Evolutionary conservation across 2,329 filamentous ascomycete genomes (phyloP).

Genomic region (Colletotrichum falcatum): DNA sequence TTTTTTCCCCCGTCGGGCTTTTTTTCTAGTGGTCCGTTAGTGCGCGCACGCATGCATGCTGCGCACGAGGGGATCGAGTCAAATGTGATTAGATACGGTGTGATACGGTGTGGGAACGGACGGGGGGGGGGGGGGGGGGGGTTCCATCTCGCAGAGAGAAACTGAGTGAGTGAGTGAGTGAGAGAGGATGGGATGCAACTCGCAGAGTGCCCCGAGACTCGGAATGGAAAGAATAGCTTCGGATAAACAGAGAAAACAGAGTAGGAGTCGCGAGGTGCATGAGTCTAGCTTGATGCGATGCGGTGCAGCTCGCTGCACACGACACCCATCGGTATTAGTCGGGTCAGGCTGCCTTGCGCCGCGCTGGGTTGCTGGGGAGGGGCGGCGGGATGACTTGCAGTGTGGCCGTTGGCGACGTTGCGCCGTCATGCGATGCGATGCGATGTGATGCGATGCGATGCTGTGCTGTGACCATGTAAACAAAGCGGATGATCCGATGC

Average conservation of each 20-base stretch:
- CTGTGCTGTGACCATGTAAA: constrained; percentile 17
- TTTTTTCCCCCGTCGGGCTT: no score
- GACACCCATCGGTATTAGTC: not conserved
- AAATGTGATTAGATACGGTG: not conserved
- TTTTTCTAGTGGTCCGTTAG: not conserved
- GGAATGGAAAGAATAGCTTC: no score
- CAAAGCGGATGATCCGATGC: constrained; percentile 20
- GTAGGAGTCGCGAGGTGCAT: constrained; percentile 9
- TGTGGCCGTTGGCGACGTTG: not conserved
- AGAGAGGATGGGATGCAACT: not conserved
- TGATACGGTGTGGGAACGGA: not conserved
- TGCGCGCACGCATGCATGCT: constrained; percentile 22
- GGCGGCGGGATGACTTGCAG: constrained; percentile 20
- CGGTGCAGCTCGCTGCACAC: not conserved
- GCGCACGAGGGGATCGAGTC: constrained; percentile 6
- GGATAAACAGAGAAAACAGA: not conserved
- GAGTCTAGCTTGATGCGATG: constrained; percentile 5
- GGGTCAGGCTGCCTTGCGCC: not conserved
- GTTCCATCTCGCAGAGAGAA: no score
- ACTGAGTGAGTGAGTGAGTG: no score
- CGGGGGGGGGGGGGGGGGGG: no score
- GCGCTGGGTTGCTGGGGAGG: constrained; percentile 4
- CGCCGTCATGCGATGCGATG: not conserved
- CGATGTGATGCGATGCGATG: constrained; percentile 5
- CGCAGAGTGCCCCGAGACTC: no score